A percentile compares a stretch with the other conserved stretches of the same genome.
phyloP scores from a whole-genome alignment of 441 rosid genomes.

The Syzygium malaccense region DNA sequence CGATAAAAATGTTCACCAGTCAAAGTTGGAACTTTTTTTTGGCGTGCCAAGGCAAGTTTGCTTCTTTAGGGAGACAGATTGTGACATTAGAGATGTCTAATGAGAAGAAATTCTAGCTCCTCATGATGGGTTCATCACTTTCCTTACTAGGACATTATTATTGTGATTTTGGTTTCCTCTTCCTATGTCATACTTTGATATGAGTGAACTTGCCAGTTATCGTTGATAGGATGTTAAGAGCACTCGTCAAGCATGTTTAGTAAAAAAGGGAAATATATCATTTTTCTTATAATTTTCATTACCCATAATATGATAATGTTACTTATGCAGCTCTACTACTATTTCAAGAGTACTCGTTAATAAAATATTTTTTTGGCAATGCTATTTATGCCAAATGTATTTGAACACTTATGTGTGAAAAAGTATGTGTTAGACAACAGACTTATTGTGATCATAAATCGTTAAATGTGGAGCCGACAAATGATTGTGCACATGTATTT shows the following conservation, averaged over 20 bases:
- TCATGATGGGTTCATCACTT: not conserved
- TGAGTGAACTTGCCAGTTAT: not conserved
- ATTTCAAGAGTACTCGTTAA: not conserved
- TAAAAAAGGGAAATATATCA: too few species aligned
- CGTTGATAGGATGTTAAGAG: too few species aligned
- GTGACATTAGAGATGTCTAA: not conserved
- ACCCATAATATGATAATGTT: too few species aligned
- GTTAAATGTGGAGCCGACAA: too few species aligned
- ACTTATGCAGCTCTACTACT: too few species aligned
- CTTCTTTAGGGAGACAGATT: not conserved
- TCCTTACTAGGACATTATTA: not conserved
- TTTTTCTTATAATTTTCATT: too few species aligned
- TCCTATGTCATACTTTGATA: not conserved
- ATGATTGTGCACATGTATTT: not conserved
- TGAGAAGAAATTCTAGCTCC: not conserved
- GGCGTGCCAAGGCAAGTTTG: not conserved
- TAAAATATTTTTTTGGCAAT: too few species aligned
- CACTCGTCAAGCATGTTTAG: too few species aligned
- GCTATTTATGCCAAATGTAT: too few species aligned
- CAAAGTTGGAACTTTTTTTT: not conserved
- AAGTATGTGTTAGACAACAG: too few species aligned
- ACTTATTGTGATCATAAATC: too few species aligned
- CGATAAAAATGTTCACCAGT: not conserved
- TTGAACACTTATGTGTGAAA: too few species aligned
- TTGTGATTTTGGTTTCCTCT: not conserved